Conservation (phyloP, 2,329 filamentous ascomycete genomes). For the Lomentospora prolificans region DNA sequence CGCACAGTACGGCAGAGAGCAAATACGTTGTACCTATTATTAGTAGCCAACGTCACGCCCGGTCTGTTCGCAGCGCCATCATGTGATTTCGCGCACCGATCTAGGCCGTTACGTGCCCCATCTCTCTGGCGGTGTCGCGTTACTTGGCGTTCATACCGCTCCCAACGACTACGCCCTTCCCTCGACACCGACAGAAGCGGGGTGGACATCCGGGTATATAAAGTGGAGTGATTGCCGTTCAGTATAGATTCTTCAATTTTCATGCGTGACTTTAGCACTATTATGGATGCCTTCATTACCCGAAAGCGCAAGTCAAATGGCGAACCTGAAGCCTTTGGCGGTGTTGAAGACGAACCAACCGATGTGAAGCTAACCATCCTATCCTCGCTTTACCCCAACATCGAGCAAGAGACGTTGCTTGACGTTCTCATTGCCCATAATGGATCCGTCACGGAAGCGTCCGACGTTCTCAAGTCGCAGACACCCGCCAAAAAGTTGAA, state of each 20-base stretch:
- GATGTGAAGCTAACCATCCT: conserved; percentile 83
- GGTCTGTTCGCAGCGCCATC: too few species aligned
- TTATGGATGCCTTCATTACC: conserved; percentile 51
- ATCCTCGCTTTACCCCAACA: conserved; percentile 60
- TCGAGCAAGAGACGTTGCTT: conserved; percentile 58
- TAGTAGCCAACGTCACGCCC: too few species aligned
- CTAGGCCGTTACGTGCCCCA: too few species aligned
- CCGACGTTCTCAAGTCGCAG: conserved; percentile 37
- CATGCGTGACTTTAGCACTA: too few species aligned
- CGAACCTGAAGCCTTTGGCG: conserved; percentile 19
- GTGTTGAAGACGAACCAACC: conserved; percentile 62
- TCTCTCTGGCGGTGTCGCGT: too few species aligned
- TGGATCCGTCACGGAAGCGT: conserved; percentile 62
- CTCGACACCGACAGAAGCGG: neutral
- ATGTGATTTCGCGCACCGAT: too few species aligned
- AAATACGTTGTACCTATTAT: too few species aligned
- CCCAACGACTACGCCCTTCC: neutral
- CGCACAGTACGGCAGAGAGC: too few species aligned
- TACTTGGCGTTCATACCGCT: too few species aligned
- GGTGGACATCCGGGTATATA: neutral
- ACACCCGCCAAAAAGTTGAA: conserved; percentile 22
- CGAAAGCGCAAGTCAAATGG: conserved; percentile 38
- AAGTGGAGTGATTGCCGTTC: neutral
- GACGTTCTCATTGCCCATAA: conserved; percentile 70
- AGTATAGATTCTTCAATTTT: neutral